Evolutionary conservation across 2,329 filamentous ascomycete genomes (phyloP), one percentile per base, ranked within the genome.

Genomic region (Dactylonectria macrodidyma): DNA sequence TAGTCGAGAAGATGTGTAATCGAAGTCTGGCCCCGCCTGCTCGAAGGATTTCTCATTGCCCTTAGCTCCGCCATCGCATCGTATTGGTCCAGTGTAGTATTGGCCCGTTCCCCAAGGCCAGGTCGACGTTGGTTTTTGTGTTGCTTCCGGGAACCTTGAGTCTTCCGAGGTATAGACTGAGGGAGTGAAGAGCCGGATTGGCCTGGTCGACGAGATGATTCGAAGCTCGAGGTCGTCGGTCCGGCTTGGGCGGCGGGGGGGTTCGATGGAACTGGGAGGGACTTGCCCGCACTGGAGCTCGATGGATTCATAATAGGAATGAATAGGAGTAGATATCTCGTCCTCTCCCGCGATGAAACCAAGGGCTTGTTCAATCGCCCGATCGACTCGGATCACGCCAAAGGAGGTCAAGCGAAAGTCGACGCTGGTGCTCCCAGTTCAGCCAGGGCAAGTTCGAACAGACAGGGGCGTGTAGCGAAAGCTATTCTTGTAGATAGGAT

Each of bases 1-100:
- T 98, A 97, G 84, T 95, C 95, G 87, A 99, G 93, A 65, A 99
- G 84, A 81, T 99, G 96, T 47, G 96, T 98, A 79, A 99, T 99
- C 77, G 94, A 97, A 61, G 95, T 98, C 82, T 98, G 95, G 61
- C 96, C 96, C 76, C 96, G 94, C 66, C 96, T 92, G 77, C 87
- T 88, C n/a, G 85, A 86, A 12, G 87, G 81, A 72, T 89, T 90
- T 65, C 87, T 84, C 65, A 90, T 80, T 22, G 87, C 87, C 71
- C 87, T 83, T 69, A 95, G 86, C 84, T 98, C 95, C 72, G 91
- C 94, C 89, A 97, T 91, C 76, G 90, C 90, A 88, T 97, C 95
- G 84, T 97, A 95, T 84, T 95, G 91, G 79, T 92, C 88, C 73
- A 92, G 70, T 9, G 75, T 73, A 26, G 73, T 75, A 59, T 74